Evolutionary conservation across 164 flowering plant species (phyloP).

Genomic region (Chloranthus sessilifolius): DNA sequence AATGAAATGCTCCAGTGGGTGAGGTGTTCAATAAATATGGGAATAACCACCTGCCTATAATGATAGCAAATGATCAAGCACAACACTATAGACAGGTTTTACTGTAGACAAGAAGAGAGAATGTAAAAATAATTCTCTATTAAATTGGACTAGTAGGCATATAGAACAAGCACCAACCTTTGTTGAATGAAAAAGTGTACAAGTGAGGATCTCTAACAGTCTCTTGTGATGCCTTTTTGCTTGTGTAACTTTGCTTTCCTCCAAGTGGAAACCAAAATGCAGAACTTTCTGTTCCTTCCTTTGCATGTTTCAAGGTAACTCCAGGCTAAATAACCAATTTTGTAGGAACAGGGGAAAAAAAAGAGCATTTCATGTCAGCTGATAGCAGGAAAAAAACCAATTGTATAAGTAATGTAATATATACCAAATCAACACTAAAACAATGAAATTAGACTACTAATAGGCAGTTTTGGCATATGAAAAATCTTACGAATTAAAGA

Average conservation of each 20-base stretch:
- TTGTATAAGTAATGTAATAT: no score
- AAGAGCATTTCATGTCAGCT: no score
- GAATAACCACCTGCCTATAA: no score
- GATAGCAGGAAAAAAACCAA: neutral
- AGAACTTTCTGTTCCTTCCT: constrained; percentile 98
- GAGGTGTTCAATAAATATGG: no score
- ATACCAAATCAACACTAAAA: no score
- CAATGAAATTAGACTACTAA: no score
- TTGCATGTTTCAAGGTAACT: constrained; percentile 73
- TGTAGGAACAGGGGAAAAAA: neutral
- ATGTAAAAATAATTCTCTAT: no score
- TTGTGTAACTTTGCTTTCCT: constrained; percentile 85
- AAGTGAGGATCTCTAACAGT: constrained; percentile 85
- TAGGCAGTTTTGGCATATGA: no score
- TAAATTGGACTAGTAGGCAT: neutral
- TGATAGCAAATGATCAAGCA: neutral
- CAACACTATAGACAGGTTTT: no score
- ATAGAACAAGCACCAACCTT: constrained; percentile 42
- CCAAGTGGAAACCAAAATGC: constrained; percentile 96
- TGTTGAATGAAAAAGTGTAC: constrained; percentile 65
- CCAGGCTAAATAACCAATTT: constrained; percentile 65
- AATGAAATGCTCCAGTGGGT: no score
- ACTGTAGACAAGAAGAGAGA: no score
- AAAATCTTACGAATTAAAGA: no score
- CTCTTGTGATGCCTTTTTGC: constrained; percentile 62